phyloP scores from a whole-genome alignment of 345 rosid species.

The Populus euphratica region DNA sequence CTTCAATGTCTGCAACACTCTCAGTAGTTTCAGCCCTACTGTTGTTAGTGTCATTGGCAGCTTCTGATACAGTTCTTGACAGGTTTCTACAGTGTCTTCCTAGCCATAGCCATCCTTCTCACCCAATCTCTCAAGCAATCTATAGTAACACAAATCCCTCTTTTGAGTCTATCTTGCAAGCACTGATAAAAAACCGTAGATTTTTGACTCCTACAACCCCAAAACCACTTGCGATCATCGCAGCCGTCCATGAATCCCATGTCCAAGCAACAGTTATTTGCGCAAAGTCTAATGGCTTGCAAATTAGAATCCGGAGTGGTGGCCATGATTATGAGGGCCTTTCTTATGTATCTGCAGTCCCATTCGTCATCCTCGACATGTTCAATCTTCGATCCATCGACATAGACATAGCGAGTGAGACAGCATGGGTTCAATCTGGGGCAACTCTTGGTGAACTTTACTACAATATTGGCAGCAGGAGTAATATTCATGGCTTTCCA shows the following conservation, averaged over 20 bases:
- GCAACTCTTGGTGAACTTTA: conserved; percentile 7
- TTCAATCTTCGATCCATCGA: neutral
- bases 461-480: neutral
- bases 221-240: neutral
- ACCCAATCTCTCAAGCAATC: neutral
- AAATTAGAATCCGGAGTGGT: conserved; percentile 8
- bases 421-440: neutral
- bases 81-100: neutral
- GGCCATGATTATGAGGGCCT: conserved; percentile 7
- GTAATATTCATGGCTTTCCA: conserved; percentile 1
- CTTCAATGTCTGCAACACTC: neutral
- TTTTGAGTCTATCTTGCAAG: neutral
- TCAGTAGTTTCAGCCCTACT: neutral
- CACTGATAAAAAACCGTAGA: neutral
- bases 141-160: neutral
- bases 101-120: neutral
- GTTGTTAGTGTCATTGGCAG: neutral
- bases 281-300: neutral
- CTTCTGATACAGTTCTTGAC: neutral
- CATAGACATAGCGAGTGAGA: neutral
- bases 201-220: neutral
- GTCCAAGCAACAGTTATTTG: conserved; percentile 12
- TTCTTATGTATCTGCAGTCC: neutral
- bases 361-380: neutral
- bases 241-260: conserved; percentile 1